phyloP scores from a whole-genome alignment of 805 yeast species.

The Vanderwaltozyma yarrowii region DNA sequence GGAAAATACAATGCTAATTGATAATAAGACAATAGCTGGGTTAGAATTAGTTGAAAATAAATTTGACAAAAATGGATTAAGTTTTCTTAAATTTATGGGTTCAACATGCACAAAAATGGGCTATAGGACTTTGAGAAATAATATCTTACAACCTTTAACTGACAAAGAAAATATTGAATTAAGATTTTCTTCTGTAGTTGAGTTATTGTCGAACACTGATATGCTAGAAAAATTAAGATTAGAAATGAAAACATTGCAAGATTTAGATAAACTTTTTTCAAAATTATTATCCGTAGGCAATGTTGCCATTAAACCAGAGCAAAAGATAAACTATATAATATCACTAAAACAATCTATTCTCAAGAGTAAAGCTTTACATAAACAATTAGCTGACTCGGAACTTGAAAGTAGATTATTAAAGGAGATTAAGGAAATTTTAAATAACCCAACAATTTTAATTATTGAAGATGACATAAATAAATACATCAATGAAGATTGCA shows the following conservation, averaged over 20 bases:
- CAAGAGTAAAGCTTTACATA: slow-evolving; percentile 4
- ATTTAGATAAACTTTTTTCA: slow-evolving; percentile 34
- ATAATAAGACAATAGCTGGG: slow-evolving; percentile 29
- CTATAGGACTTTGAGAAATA: slow-evolving; percentile 31
- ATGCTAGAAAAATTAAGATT: slow-evolving; percentile 10
- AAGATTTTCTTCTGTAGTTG: slow-evolving; percentile 32
- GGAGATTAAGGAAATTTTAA: slow-evolving; percentile 26
- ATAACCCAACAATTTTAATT: slow-evolving; percentile 14
- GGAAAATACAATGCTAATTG: slow-evolving; percentile 36
- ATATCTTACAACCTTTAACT: slow-evolving; percentile 39
- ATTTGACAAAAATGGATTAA: slow-evolving; percentile 21
- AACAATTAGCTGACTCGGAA: slow-evolving; percentile 6
- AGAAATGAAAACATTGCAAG: slow-evolving; percentile 26
- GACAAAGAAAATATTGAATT: slow-evolving; percentile 28
- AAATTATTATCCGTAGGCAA: slow-evolving; percentile 25
- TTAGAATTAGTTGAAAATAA: slow-evolving; percentile 33
- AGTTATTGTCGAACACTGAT: slow-evolving; percentile 18
- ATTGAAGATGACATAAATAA: slow-evolving; percentile 23
- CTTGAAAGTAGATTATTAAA: slow-evolving; percentile 13
- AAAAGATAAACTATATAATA: slow-evolving; percentile 34
- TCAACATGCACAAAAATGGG: slow-evolving; percentile 40
- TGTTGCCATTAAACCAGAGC: slow-evolving; percentile 21
- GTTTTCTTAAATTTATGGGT: slow-evolving; percentile 31
- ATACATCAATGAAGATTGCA: slow-evolving; percentile 34
- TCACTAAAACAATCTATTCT: slow-evolving; percentile 30